A percentile compares a stretch with the other conserved stretches of the same genome.
These are phyloP conservation scores for Carex pumila DNA, from an alignment of 176 grass and related monocot genomes.

Conservation along the genomic window DNA sequence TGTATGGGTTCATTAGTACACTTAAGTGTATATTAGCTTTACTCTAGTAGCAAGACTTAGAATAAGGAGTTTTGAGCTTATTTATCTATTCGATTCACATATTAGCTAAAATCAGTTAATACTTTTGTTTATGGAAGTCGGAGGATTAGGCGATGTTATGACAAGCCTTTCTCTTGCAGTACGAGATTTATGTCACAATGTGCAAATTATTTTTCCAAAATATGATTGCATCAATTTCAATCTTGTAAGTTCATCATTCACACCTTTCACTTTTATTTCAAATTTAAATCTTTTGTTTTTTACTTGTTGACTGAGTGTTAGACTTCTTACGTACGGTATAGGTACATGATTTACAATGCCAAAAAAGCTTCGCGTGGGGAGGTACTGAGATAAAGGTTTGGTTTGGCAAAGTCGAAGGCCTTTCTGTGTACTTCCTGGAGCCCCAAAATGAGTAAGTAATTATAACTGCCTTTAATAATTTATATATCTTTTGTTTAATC, in stretches of 20 bases:
- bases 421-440: slow-evolving; percentile 93
- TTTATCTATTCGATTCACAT: slow-evolving; percentile 4
- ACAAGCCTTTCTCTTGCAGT: slow-evolving; percentile 96
- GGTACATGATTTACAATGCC: slow-evolving; percentile 79
- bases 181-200: slow-evolving; percentile 89
- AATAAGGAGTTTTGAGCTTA: neutral
- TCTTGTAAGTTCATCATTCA: slow-evolving; percentile 60
- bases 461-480: neutral
- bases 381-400: slow-evolving; percentile 86
- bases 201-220: slow-evolving; percentile 92
- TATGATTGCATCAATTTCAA: slow-evolving; percentile 89
- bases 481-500: neutral
- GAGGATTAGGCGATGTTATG: slow-evolving; percentile 92
- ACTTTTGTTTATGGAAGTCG: slow-evolving; percentile 42
- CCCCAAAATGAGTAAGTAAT: slow-evolving; percentile 74
- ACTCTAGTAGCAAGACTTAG: neutral
- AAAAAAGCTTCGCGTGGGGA: slow-evolving; percentile 53
- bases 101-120: neutral
- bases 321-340: slow-evolving; percentile 26
- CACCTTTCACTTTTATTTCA: slow-evolving; percentile 2
- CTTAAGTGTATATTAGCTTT: no score
- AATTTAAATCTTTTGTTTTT: neutral
- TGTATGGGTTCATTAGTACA: no score
- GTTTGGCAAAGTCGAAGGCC: slow-evolving; percentile 81
- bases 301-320: neutral